These are phyloP conservation scores for Neovahlkampfia damariscottae DNA, from an alignment of 78 protist genomes.

Conservation along the genomic window DNA sequence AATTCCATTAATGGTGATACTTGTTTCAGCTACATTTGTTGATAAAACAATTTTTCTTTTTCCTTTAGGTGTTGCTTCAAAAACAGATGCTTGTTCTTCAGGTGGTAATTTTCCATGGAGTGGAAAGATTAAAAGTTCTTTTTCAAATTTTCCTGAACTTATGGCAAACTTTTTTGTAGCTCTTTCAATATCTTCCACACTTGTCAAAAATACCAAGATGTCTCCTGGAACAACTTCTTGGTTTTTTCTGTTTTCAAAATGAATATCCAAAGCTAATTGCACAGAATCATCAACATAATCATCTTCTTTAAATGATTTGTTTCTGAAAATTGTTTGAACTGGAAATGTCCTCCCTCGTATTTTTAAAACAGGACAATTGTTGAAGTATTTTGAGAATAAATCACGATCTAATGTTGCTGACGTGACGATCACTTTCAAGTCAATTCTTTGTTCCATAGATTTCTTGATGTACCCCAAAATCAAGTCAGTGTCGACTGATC, in stretches of 20 bases:
- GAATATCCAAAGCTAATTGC: background rate
- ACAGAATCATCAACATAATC: background rate
- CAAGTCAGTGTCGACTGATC: slow-evolving; percentile 96
- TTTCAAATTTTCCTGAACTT: slow-evolving; percentile 68
- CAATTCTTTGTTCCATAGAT: background rate
- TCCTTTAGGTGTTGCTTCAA: slow-evolving; percentile 65
- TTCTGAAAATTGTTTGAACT: slow-evolving; percentile 14
- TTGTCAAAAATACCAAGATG: slow-evolving; percentile 90
- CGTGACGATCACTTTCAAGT: slow-evolving; percentile 33
- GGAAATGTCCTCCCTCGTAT: slow-evolving; percentile 27
- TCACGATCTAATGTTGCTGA: slow-evolving; percentile 65
- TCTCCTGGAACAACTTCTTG: slow-evolving; percentile 78
- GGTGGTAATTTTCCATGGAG: slow-evolving; percentile 89
- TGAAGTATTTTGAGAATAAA: slow-evolving; percentile 51
- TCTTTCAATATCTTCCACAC: slow-evolving; percentile 73
- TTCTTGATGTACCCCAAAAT: slow-evolving; percentile 82
- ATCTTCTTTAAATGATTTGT: background rate
- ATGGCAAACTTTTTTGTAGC: background rate
- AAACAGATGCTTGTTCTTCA: slow-evolving; percentile 59
- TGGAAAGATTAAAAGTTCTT: slow-evolving; percentile 72
- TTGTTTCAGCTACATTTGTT: slow-evolving; percentile 93
- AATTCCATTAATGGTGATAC: slow-evolving; percentile 75
- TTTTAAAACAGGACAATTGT: slow-evolving; percentile 10
- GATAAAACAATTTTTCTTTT: slow-evolving; percentile 72
- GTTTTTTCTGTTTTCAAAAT: slow-evolving; percentile 53